These are phyloP conservation scores for Entomortierella chlamydospora DNA, from an alignment of 192 early-diverging fungal genomes.

Conservation along the genomic window DNA sequence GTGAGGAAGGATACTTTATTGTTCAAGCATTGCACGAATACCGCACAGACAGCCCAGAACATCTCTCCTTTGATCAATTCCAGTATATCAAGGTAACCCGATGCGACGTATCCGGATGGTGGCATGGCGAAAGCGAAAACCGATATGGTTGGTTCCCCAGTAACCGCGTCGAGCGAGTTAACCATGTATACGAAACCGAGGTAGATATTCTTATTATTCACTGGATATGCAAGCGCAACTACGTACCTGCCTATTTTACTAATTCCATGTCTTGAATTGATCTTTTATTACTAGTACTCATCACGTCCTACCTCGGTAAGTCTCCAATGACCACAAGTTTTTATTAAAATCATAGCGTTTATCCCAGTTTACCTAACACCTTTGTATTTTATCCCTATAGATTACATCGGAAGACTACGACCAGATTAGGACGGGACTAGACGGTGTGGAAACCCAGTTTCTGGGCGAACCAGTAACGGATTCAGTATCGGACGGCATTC, in stretches of 20 bases:
- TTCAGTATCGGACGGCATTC: slow-evolving; percentile 23
- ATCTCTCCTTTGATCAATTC: slow-evolving; percentile 31
- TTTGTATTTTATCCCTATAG: slow-evolving; percentile 4
- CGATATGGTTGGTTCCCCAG: slow-evolving; percentile 47
- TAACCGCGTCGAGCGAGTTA: slow-evolving; percentile 39
- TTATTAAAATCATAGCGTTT: too few relatives aligned
- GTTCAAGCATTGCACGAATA: slow-evolving; percentile 45
- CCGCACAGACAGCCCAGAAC: slow-evolving; percentile 24
- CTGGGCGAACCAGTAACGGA: slow-evolving; percentile 41
- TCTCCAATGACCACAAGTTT: too few relatives aligned
- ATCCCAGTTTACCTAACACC: too few relatives aligned
- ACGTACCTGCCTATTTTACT: neutral
- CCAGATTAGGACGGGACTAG: slow-evolving; percentile 50
- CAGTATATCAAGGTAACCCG: slow-evolving; percentile 40
- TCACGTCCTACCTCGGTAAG: slow-evolving; percentile 50
- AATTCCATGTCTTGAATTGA: neutral
- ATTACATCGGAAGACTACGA: slow-evolving; percentile 56
- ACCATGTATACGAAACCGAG: slow-evolving; percentile 27
- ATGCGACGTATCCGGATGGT: slow-evolving; percentile 43
- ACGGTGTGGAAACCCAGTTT: slow-evolving; percentile 52
- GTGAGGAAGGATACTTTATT: slow-evolving; percentile 30
- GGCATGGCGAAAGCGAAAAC: slow-evolving; percentile 41
- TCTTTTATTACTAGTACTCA: slow-evolving; percentile 10
- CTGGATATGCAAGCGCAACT: too few relatives aligned
- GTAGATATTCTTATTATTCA: slow-evolving; percentile 1